phyloP scores from a whole-genome alignment of 129 eudicot species.

The Flaveria trinervia region DNA sequence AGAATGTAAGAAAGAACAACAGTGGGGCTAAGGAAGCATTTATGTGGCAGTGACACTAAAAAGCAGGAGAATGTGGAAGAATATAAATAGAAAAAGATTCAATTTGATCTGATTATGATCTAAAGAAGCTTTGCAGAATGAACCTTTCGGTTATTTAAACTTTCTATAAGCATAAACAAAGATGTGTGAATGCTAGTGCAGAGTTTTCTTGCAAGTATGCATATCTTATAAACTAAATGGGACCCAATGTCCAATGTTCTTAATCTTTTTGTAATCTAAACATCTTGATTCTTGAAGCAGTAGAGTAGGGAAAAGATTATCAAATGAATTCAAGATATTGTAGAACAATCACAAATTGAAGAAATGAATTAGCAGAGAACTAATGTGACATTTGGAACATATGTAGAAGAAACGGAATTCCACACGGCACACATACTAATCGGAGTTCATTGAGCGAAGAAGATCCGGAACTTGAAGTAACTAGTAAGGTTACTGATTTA shows the following conservation, averaged over 20 bases:
- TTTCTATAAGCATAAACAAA: constrained; percentile 22
- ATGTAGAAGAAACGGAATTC: no score
- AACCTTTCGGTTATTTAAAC: constrained; percentile 32
- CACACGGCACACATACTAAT: no score
- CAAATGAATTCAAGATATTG: no score
- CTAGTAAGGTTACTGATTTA: no score
- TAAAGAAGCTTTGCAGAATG: constrained; percentile 29
- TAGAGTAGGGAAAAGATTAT: no score
- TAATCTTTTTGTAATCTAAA: not conserved
- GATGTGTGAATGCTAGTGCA: constrained; percentile 6
- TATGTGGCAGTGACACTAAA: constrained; percentile 17
- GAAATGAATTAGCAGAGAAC: not conserved
- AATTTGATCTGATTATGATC: constrained; percentile 23
- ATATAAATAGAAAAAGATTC: constrained; percentile 19
- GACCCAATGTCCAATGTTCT: not conserved
- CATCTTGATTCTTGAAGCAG: not conserved
- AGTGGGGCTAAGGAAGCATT: constrained; percentile 38
- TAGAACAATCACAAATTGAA: not conserved
- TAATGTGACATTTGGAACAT: no score
- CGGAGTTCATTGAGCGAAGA: no score
- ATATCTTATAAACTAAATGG: constrained; percentile 4
- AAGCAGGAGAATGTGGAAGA: constrained; percentile 25
- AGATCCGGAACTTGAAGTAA: no score
- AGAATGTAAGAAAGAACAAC: constrained; percentile 17
- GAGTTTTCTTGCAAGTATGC: not conserved